Base-by-base conservation (phyloP, 768 basidiomycete genomes). In the Antrodiella citrinella region DNA sequence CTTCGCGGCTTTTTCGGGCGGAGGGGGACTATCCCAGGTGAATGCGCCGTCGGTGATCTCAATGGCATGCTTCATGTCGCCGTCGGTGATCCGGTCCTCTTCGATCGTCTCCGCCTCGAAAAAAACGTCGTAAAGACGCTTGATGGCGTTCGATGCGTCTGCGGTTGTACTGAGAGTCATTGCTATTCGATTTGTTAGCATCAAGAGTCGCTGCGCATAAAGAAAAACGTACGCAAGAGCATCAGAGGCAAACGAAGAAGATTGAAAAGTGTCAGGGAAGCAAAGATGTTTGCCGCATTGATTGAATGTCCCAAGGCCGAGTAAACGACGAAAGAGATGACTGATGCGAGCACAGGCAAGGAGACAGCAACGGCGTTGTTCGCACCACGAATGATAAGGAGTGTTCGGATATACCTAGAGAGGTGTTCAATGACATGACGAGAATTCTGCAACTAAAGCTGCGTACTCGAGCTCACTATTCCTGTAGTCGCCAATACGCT, bases 251-350 rank as follows among this genome's bases (percentile, higher is more conserved):
- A 55, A 19, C 91, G 75, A 41, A 94, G 73, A 18, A 96, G 68
- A 55, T 84, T 86, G 75, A 95, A 97, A 3, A 93, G 72, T 0
- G 86, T 83, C 47, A 97, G 70, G 19, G 91, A 91, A 19, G 92
- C 72, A 66, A 96, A 96, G 52, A 95, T 76, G 26, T 79, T 74
- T 0, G 82, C 82, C 0, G 94, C 76, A 19, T 83, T 68, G 26
- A 90, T 73, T 3, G 65, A 39, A 60, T 91, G 87, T 0, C 86
- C 86, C 0, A 81, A 75, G 19, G 78, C 68, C 3, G 85, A 81
- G 65, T 93, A 96, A 0, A 82, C 83, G 45, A 92, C 74, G 53
- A 86, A 86, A 0, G 84, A 73, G 15, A 84, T 57, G 19, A 95
- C 89, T 13, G 90, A 83, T 0, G 91, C 89, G 26, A 96, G 67